Conservation (phyloP, 768 basidiomycete genomes). For the Omphalotus guepiniiformis region DNA sequence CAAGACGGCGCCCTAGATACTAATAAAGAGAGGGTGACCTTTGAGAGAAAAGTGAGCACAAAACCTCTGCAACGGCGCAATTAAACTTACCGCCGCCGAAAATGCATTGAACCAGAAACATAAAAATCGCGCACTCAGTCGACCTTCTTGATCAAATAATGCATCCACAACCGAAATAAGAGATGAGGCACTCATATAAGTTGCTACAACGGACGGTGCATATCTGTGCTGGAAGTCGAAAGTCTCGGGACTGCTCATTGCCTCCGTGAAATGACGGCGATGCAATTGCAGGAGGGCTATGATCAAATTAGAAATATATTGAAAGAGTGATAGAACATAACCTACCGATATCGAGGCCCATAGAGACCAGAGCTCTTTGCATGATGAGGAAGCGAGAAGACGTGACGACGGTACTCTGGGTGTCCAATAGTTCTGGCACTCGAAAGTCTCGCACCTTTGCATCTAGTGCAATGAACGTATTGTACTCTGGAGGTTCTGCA, state of each 20-base stretch:
- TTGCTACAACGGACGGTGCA: slow-evolving; percentile 69
- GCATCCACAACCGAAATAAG: slow-evolving; percentile 54
- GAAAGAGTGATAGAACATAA: background rate
- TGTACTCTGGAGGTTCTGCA: slow-evolving; percentile 48
- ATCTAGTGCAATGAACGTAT: slow-evolving; percentile 50
- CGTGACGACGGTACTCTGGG: slow-evolving; percentile 30
- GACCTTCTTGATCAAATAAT: slow-evolving; percentile 53
- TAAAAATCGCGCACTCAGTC: slow-evolving; percentile 60
- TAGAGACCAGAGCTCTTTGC: slow-evolving; percentile 58
- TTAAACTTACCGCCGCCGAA: slow-evolving; percentile 56
- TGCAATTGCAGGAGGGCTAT: slow-evolving; percentile 65
- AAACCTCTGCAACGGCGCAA: slow-evolving; percentile 3
- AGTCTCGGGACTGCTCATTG: slow-evolving; percentile 47
- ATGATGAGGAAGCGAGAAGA: slow-evolving; percentile 53
- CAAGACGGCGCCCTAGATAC: slow-evolving; percentile 59
- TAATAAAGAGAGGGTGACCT: slow-evolving; percentile 65
- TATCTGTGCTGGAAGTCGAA: slow-evolving; percentile 59
- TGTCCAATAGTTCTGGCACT: slow-evolving; percentile 43
- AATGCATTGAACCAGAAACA: slow-evolving; percentile 75
- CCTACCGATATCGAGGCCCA: slow-evolving; percentile 60
- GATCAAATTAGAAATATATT: background rate
- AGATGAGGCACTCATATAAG: slow-evolving; percentile 54
- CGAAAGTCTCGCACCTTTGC: slow-evolving; percentile 49
- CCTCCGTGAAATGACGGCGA: slow-evolving; percentile 62
- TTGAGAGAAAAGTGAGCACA: background rate